A percentile compares a stretch with the other conserved stretches of the same genome.
Evolutionary conservation across 2,329 filamentous ascomycete species (phyloP).

Genomic region (Fusarium decemcellulare): DNA sequence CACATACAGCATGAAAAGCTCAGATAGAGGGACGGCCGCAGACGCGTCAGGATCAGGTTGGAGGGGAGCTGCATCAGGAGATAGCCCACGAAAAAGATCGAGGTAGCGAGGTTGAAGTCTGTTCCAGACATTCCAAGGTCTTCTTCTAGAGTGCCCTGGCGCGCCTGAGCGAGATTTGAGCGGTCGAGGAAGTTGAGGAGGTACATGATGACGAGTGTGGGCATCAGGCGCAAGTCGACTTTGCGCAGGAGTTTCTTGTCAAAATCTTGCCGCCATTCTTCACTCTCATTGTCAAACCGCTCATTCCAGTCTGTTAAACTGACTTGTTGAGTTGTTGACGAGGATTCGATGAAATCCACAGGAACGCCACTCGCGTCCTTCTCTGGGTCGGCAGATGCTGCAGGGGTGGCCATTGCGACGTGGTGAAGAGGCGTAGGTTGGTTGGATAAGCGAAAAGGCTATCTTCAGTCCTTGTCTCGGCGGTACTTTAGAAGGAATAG

Average conservation of each 20-base stretch:
- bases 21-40: slow-evolving; percentile 68
- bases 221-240: slow-evolving; percentile 66
- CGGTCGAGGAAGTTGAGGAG: slow-evolving; percentile 70
- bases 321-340: no score
- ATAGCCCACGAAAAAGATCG: slow-evolving; percentile 74
- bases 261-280: slow-evolving; percentile 35
- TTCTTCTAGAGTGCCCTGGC: slow-evolving; percentile 66
- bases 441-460: no score
- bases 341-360: no score
- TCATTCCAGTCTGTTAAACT: slow-evolving; percentile 19
- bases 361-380: no score
- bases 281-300: slow-evolving; percentile 28
- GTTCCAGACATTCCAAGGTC: slow-evolving; percentile 69
- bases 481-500: no score
- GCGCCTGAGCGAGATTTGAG: slow-evolving; percentile 67
- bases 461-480: no score
- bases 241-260: slow-evolving; percentile 61
- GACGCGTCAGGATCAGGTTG: slow-evolving; percentile 69
- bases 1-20: slow-evolving; percentile 61
- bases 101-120: slow-evolving; percentile 72
- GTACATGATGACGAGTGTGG: slow-evolving; percentile 68
- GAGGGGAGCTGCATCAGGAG: slow-evolving; percentile 74
- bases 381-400: no score
- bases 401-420: no score
- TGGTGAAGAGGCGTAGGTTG: no score